Evolutionary conservation across 176 grass and related monocot species (phyloP), one percentile per base, ranked within the genome.

Genomic region (Eragrostis nindensis): DNA sequence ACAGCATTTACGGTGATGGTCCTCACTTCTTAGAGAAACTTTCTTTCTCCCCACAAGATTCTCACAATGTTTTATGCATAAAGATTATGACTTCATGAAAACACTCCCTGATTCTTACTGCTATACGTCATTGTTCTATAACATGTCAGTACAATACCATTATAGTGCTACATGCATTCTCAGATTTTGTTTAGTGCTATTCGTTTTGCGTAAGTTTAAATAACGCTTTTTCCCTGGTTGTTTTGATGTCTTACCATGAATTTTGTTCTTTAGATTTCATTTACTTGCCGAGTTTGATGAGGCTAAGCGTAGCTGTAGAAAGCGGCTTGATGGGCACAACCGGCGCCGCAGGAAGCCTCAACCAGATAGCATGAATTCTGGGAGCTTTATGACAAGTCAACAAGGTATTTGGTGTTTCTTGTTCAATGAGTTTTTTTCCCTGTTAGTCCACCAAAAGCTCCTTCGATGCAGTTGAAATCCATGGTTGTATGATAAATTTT

Each of bases 321-420:
- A 95, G 82, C 88, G 96, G 26, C 88, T 98, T 38, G 96, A 95
- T 68, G 96, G 96, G 39, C 96, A 98, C 88, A 98, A 98, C 63
- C 73, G 90, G 41, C 92, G 96, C 11, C 78, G 96, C 76, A 93
- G 95, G 81, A 98, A 98, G 83, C 90, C 96, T 27, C 90, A 85
- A 67, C 77, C 84, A 42, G 92, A 98, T 70, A 61, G 49, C 55
- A 77, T 91, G 80, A 93, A 22, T 77, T 77, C 92, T 77, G 77
- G 84, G 60, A 85, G 74, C 81, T 82, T 93, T 46, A 91, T 93
- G 83, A 85, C 86, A 82, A 91, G 73, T 64, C 96, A 95, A 54
- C 96, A 93, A 91, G 96, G 96, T 98, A 83, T 79, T 84, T 64
- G 68, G 49, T 18, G 49, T 56, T 76, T 73, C 57, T 60, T 88